phyloP scores from a whole-genome alignment of 805 yeast genomes.

The Barnettozyma sucrosica region DNA sequence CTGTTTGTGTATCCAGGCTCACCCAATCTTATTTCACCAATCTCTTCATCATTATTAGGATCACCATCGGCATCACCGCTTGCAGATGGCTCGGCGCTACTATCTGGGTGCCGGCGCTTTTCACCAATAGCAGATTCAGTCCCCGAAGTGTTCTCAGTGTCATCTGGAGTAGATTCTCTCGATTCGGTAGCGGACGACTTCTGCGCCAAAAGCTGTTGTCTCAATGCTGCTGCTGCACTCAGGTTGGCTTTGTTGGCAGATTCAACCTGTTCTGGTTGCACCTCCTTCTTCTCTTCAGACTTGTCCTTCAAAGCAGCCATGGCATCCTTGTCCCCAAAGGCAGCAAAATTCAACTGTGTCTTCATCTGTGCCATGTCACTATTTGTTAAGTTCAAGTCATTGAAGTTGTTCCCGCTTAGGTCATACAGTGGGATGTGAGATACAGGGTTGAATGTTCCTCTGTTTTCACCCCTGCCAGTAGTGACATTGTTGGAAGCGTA shows the following conservation, averaged over 20 bases:
- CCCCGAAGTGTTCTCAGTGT: slow-evolving; percentile 4
- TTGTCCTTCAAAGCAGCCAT: slow-evolving; percentile 2
- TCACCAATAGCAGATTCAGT: slow-evolving; percentile 12
- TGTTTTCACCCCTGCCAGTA: slow-evolving; percentile 55
- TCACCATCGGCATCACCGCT: slow-evolving; percentile 13
- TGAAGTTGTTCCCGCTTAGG: slow-evolving; percentile 68
- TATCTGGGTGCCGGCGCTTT: slow-evolving; percentile 13
- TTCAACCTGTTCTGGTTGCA: slow-evolving; percentile 17
- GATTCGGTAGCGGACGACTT: slow-evolving; percentile 24
- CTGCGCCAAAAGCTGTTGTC: slow-evolving; percentile 29
- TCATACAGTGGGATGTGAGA: slow-evolving; percentile 73
- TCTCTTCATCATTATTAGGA: slow-evolving; percentile 44
- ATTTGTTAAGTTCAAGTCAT: slow-evolving; percentile 59
- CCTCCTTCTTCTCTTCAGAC: slow-evolving; percentile 17
- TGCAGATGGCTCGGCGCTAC: not conserved
- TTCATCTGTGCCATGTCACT: slow-evolving; percentile 64
- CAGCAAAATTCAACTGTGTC: slow-evolving; percentile 60
- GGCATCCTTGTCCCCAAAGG: slow-evolving; percentile 46
- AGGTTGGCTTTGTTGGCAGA: slow-evolving; percentile 33
- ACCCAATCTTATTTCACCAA: slow-evolving; percentile 58
- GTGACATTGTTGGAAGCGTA: slow-evolving; percentile 45
- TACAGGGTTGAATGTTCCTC: slow-evolving; percentile 65
- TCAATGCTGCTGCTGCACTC: slow-evolving; percentile 43
- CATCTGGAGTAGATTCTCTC: slow-evolving; percentile 7
- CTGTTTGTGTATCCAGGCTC: slow-evolving; percentile 84